A percentile compares a stretch with the other conserved stretches of the same genome.
phyloP scores from a whole-genome alignment of 2,329 filamentous ascomycete species.

The Ophiostoma piceae region DNA sequence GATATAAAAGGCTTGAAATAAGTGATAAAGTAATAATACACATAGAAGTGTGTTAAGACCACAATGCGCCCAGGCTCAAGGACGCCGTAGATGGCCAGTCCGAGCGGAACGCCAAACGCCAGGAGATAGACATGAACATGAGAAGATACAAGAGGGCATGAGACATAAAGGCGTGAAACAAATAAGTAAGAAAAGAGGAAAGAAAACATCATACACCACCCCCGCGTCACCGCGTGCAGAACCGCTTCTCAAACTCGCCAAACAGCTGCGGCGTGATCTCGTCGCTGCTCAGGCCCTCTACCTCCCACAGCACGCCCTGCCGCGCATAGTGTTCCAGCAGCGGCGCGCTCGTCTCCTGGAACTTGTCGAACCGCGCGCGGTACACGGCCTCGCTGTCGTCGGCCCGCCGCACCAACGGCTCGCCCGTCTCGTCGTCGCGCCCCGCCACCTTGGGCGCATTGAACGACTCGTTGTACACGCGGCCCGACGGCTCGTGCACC shows the following conservation, averaged over 20 bases:
- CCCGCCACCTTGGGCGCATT: constrained; percentile 77
- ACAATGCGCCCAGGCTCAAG: not conserved
- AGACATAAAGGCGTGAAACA: not conserved
- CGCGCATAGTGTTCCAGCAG: constrained; percentile 84
- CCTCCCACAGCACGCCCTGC: constrained; percentile 78
- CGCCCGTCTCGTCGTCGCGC: constrained; percentile 85
- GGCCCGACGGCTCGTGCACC: constrained; percentile 86
- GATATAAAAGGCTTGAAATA: not conserved
- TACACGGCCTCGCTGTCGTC: constrained; percentile 89
- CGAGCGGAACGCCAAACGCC: not conserved
- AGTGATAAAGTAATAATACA: not conserved
- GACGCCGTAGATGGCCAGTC: not conserved
- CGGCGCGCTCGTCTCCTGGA: constrained; percentile 79
- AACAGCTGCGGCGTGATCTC: constrained; percentile 92
- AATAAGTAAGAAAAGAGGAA: not conserved
- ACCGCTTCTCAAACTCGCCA: constrained; percentile 72
- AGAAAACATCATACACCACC: not conserved
- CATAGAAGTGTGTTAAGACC: not conserved
- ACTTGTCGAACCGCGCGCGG: constrained; percentile 71
- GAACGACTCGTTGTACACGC: constrained; percentile 93
- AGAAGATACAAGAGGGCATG: not conserved
- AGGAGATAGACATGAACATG: not conserved
- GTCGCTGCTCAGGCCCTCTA: constrained; percentile 83
- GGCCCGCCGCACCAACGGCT: constrained; percentile 70
- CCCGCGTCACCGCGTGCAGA: constrained; percentile 37